phyloP scores from a whole-genome alignment of 768 basidiomycete species.

The Cystobasidium onofrii region DNA sequence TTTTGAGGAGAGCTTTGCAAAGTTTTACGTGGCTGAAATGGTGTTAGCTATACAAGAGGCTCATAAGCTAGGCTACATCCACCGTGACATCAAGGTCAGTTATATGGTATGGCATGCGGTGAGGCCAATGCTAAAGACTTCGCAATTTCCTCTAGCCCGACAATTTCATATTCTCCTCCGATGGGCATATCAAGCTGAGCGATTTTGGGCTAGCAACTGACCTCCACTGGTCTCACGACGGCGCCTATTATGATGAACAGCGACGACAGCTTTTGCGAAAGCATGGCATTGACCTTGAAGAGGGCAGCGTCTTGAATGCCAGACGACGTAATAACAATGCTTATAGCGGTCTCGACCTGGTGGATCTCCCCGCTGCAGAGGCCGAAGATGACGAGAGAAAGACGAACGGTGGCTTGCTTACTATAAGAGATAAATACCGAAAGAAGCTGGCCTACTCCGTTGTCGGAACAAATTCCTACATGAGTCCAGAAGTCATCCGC shows the following conservation, averaged over 20 bases:
- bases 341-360: background rate
- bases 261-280: slow-evolving; percentile 76
- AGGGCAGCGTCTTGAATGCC: slow-evolving; percentile 54
- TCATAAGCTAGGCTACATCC: slow-evolving; percentile 91
- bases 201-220: slow-evolving; percentile 94
- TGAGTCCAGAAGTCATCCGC: slow-evolving; percentile 48
- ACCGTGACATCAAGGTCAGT: slow-evolving; percentile 71
- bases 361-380: slow-evolving; percentile 64
- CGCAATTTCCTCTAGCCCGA: slow-evolving; percentile 37
- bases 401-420: slow-evolving; percentile 58
- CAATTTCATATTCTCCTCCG: slow-evolving; percentile 88
- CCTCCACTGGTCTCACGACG: slow-evolving; percentile 92
- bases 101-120: slow-evolving; percentile 40
- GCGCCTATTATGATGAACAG: slow-evolving; percentile 75
- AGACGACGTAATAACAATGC: background rate
- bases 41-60: slow-evolving; percentile 85
- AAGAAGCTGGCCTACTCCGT: slow-evolving; percentile 60
- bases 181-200: slow-evolving; percentile 86
- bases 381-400: slow-evolving; percentile 65
- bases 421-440: slow-evolving; percentile 89
- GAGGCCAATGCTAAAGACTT: background rate
- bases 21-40: slow-evolving; percentile 92
- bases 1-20: slow-evolving; percentile 80
- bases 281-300: slow-evolving; percentile 90
- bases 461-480: slow-evolving; percentile 40